Conservation (phyloP, 345 rosid species). For the Euphorbia tirucalli region DNA sequence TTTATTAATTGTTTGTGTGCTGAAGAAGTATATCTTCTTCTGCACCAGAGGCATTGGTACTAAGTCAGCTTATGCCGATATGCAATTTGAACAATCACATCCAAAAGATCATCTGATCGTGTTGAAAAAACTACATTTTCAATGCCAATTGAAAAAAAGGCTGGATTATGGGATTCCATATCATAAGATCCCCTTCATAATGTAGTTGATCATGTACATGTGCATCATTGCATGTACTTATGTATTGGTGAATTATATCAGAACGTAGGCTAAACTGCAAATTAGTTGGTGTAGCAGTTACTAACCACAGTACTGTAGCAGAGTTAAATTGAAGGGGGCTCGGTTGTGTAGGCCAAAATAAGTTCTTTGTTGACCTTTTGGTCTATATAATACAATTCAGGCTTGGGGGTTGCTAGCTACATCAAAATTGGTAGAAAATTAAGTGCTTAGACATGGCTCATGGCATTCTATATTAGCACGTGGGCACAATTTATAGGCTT, state of each 20-base stretch:
- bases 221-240: not conserved
- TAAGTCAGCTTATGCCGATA: not conserved
- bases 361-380: not conserved
- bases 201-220: not conserved
- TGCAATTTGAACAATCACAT: not conserved
- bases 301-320: not conserved
- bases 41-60: not conserved
- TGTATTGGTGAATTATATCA: not conserved
- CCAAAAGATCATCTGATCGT: not conserved
- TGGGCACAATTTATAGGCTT: not conserved
- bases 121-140: not conserved
- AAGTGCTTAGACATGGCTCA: not conserved
- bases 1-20: not conserved
- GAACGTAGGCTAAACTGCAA: not conserved
- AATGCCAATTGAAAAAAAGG: not conserved
- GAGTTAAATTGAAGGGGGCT: not conserved
- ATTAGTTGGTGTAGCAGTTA: not conserved
- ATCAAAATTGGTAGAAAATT: not conserved
- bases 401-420: conserved; percentile 3
- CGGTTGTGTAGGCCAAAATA: not conserved
- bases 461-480: not conserved
- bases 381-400: not conserved
- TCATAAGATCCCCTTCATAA: not conserved
- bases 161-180: not conserved
- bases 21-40: not conserved